phyloP scores from a whole-genome alignment of 768 basidiomycete genomes.

The Xerocomellus chrysenteron region DNA sequence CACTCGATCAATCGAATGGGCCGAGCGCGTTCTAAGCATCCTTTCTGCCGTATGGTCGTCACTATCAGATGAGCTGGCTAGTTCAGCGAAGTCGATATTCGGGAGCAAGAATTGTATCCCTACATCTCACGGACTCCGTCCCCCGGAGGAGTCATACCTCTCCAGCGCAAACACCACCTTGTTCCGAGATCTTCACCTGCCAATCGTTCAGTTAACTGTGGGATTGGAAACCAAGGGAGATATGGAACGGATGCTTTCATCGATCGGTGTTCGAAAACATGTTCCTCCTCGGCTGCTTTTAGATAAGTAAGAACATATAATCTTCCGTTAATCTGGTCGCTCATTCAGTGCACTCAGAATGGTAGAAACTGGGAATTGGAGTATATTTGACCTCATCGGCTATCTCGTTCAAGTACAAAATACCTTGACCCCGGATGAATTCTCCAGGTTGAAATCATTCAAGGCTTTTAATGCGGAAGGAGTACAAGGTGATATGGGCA shows the following conservation, averaged over 20 bases:
- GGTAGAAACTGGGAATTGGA: conserved; percentile 3
- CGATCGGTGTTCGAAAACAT: not conserved
- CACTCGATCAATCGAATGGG: conserved; percentile 61
- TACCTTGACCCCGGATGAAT: not conserved
- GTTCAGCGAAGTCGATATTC: not conserved
- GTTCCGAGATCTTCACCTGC: not conserved
- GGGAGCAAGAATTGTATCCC: not conserved
- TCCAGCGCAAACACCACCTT: conserved; percentile 54
- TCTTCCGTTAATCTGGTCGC: too few relatives aligned
- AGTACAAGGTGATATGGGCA: not conserved
- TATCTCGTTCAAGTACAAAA: conserved; percentile 2
- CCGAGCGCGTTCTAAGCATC: conserved; percentile 68
- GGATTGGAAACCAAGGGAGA: not conserved
- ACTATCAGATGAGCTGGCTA: conserved; percentile 35
- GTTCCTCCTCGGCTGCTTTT: not conserved
- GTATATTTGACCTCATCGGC: not conserved
- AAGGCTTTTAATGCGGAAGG: conserved; percentile 54
- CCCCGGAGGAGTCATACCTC: conserved; percentile 54
- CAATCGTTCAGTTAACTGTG: not conserved
- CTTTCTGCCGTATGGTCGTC: conserved; percentile 69
- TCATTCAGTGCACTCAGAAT: not conserved
- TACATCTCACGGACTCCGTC: not conserved
- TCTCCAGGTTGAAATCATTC: not conserved
- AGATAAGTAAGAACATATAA: not conserved
- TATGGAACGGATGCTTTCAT: not conserved